Base-by-base conservation (phyloP, 768 basidiomycete species). In the Scleroderma bovista region DNA sequence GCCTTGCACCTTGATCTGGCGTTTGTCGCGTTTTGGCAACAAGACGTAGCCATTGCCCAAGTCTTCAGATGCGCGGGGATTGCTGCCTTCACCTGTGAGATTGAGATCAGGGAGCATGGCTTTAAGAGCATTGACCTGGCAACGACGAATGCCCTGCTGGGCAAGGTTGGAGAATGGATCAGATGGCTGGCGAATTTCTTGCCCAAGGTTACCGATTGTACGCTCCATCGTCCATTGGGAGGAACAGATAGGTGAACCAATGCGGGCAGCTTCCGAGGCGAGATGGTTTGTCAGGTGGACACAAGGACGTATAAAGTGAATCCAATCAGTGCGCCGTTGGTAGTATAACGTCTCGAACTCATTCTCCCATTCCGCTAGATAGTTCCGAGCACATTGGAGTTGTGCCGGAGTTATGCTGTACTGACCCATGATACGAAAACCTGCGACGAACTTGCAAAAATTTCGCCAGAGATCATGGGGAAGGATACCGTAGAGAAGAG, bases 151-250 rank as follows among this genome's bases (percentile, higher is more conserved):
- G 6, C 51, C 66, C 26, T 53, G 55, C 42, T 66, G 53, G 3
- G 61, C 17, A 6, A 69, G 53, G 43, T 68, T 68, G 24, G 59
- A 54, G 39, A 50, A 66, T 11, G 60, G 50, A 32, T 68, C 57
- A 2, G 59, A 60, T 10, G 46, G 59, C 42, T 62, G 58, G 10
- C 40, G 29, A 16, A 62, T 57, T 41, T 69, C 63, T 46, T 48
- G 36, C 3, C 62, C 62, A 36, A 65, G 56, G 24, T 56, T 61
- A 8, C 65, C 56, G 24, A 67, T 60, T 10, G 39, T n/a, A 51
- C 48, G 42, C 37, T 67, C 61, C 46, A 69, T 52, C 1, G 57
- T 60, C 59, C 60, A 70, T 39, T 69, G 66, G 10, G 68, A 45
- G 43, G 55, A 60, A 16, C 50, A 54, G 11, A 50, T 46, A 16